Conservation (phyloP, 2,329 filamentous ascomycete genomes). For the Arthrobotrys conoides region DNA sequence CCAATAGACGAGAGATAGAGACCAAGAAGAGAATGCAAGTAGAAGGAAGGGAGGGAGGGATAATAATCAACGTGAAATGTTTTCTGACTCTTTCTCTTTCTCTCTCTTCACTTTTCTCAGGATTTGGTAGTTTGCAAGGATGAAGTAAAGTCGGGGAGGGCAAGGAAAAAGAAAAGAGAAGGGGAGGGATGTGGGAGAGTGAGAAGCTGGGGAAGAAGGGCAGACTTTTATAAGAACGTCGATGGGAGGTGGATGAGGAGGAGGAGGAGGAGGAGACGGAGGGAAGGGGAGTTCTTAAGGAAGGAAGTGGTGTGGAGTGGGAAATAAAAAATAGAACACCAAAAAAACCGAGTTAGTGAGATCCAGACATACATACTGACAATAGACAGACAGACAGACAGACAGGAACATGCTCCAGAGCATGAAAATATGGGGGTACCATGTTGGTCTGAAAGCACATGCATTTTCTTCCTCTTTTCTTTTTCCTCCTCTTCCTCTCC, state of each 20-base stretch:
- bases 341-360: too few relatives aligned
- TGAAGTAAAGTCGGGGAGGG: constrained; percentile 5
- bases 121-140: too few relatives aligned
- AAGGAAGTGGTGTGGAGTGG: background rate
- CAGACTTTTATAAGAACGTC: constrained; percentile 20
- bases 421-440: constrained; percentile 35
- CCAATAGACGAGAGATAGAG: too few relatives aligned
- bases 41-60: too few relatives aligned
- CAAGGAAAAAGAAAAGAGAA: constrained; percentile 39
- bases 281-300: constrained; percentile 7
- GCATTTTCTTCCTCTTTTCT: constrained; percentile 10
- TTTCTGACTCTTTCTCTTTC: too few relatives aligned
- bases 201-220: constrained; percentile 34
- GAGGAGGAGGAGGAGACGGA: constrained; percentile 3
- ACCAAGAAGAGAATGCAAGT: too few relatives aligned
- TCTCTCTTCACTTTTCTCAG: too few relatives aligned
- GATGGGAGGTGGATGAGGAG: background rate
- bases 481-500: background rate
- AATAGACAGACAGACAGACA: too few relatives aligned
- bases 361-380: too few relatives aligned
- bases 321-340: constrained; percentile 6
- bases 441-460: constrained; percentile 12
- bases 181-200: background rate
- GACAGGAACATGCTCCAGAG: too few relatives aligned
- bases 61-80: too few relatives aligned